Evolutionary conservation across 257 asterid genomes (phyloP).

Genomic region (Solanum chmielewskii): DNA sequence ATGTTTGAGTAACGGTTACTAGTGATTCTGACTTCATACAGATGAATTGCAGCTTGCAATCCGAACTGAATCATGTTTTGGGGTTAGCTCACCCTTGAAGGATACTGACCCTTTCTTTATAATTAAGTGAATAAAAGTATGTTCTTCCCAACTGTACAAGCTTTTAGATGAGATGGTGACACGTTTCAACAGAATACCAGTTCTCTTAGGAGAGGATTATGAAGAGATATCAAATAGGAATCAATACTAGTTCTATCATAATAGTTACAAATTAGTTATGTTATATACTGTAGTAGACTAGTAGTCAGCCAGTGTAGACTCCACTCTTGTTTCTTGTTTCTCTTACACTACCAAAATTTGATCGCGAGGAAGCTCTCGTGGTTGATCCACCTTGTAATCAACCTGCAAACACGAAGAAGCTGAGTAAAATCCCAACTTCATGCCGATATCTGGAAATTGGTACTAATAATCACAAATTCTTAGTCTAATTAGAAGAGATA

Average conservation of each 20-base stretch:
- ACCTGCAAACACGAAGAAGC: slow-evolving; percentile 22
- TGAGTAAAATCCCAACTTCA: neutral
- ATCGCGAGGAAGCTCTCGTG: slow-evolving; percentile 5
- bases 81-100: neutral
- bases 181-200: neutral
- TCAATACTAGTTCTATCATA: slow-evolving; percentile 1
- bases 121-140: too few species aligned
- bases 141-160: too few species aligned
- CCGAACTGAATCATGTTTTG: neutral
- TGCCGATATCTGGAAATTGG: neutral
- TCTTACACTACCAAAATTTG: slow-evolving; percentile 33
- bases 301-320: slow-evolving; percentile 5
- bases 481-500: neutral
- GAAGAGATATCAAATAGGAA: neutral
- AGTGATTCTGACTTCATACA: neutral
- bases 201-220: neutral
- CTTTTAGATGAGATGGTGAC: neutral
- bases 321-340: slow-evolving; percentile 10
- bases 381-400: slow-evolving; percentile 4
- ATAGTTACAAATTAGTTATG: slow-evolving; percentile 15
- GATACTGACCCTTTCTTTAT: too few species aligned
- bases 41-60: neutral
- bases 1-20: neutral
- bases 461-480: neutral
- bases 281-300: neutral